Evolutionary conservation across 441 rosid species (phyloP), one percentile per base, ranked within the genome.

Genomic region (Capsella rubella): DNA sequence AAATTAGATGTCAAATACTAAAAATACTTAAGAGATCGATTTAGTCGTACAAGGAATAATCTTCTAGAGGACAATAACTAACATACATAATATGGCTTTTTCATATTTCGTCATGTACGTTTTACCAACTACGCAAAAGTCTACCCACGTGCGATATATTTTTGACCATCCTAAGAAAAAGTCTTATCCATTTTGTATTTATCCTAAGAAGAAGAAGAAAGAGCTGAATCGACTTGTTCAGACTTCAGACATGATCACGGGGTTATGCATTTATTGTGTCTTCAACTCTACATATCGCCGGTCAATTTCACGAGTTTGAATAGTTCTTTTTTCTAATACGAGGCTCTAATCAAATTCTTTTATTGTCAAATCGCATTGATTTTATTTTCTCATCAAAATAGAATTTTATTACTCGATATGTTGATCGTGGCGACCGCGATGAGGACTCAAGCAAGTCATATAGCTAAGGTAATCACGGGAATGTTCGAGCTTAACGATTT

Each of bases 91-190:
- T 37, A n/a, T 63, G 16, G 42, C 34, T 65, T 65, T 21, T 56
- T 56, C 52, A 34, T 25, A 56, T 27, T 27, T 55, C 71, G 43
- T 49, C 57, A 73, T 46, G 42, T 27, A 18, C 21, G 16, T 9
- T 46, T 18, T 51, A 45, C 31, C 12, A 7, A 46, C 27, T 53
- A 72, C 21, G 8, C 57, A 59, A 1, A 71, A 52, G 59, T 61
- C 75, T 27, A 71, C 32, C 53, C 69, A 72, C 75, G 69, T 71
- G 60, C 53, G 68, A 71, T 32, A 56, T 37, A 32, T 14, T 60
- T 50, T 50, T 46, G 66, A 37, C 67, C 47, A 53, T 21, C 25
- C 2, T 21, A 21, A 21, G 25, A 21, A 21, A 21, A 21, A 47
- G 28, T 25, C 45, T 21, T 43, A 53, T 53, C 35, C 45, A 37